Evolutionary conservation across 176 grass and related monocot species (phyloP), one percentile per base, ranked within the genome.

Genomic region (Alloteropsis semialata): DNA sequence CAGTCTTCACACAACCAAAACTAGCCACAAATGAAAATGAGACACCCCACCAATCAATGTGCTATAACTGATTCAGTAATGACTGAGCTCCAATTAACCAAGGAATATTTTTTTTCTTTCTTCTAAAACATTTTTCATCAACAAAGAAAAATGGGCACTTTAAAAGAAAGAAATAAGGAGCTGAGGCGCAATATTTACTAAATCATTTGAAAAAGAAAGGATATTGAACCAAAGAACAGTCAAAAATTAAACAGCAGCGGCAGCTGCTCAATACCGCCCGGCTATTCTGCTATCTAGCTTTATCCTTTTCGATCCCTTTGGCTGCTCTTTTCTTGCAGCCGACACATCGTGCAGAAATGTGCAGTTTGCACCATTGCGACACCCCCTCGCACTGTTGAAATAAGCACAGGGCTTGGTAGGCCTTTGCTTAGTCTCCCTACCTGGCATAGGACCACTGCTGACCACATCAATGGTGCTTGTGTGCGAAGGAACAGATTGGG

Each of bases 231-330:
- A 92, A 85, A 82, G 43, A 85, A 85, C 39, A 60, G 83, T 65
- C 9, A 85, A 85, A 85, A 87, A 44, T 69, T 28, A 76, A 73
- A 1, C 27, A 18, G 43, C 25, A 56, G 65, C 27, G 28, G 30
- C 66, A 5, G 39, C 28, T 46, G 62, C 61, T 90, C 74, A 92
- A 65, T 88, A 88, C 65, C 89, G 92, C 25, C 87, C 88, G 28
- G 81, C 87, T 80, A 96, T 96, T 78, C 87, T 84, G 86, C 60
- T 96, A 74, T 99, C 97, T 66, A 98, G 43, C 75, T 99, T 99
- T 58, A 93, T 82, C 67, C 91, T 92, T 82, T 98, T 98, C 27
- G 90, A 73, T 12, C 87, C 92, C 17, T 87, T 96, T 25, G 79
- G 82, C 68, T 88, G 80, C 25, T 96, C 93, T 50, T 87, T 87